phyloP scores from a whole-genome alignment of 2,329 filamentous ascomycete genomes.

The Diaporthe capsici region DNA sequence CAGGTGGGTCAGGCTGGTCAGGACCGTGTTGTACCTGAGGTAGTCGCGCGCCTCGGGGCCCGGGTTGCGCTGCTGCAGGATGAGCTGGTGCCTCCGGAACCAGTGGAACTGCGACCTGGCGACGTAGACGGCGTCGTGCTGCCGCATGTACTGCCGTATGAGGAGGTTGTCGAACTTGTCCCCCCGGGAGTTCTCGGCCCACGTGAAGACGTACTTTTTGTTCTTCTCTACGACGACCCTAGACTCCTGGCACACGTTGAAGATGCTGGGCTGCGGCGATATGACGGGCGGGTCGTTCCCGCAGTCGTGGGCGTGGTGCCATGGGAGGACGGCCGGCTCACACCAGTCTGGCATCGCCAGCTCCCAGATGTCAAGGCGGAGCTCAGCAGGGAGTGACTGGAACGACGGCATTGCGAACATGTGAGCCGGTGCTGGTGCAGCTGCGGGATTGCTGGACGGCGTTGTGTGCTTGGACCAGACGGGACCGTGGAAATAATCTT shows the following conservation, averaged over 20 bases:
- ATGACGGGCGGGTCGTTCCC: slow-evolving; percentile 3
- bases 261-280: slow-evolving; percentile 23
- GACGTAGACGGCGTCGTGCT: slow-evolving; percentile 22
- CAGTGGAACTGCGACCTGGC: slow-evolving; percentile 26
- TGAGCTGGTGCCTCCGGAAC: slow-evolving; percentile 22
- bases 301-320: slow-evolving; percentile 21
- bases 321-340: neutral
- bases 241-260: slow-evolving; percentile 17
- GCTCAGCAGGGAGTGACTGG: slow-evolving; percentile 5
- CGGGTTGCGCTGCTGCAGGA: slow-evolving; percentile 17
- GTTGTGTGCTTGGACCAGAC: neutral
- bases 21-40: slow-evolving; percentile 2
- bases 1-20: slow-evolving; percentile 5
- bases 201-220: slow-evolving; percentile 6
- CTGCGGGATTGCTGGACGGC: no score
- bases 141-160: neutral
- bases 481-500: no score
- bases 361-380: slow-evolving; percentile 16
- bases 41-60: slow-evolving; percentile 16
- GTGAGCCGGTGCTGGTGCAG: neutral
- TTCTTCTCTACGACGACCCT: neutral
- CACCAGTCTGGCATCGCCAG: neutral
- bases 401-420: slow-evolving; percentile 16
- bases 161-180: slow-evolving; percentile 16
- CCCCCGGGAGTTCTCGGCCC: neutral